Percentiles rank a stretch among this genome's conserved stretches.
Conservation (phyloP, 2,329 filamentous ascomycete species). For the Pestalotiopsis sp. region DNA sequence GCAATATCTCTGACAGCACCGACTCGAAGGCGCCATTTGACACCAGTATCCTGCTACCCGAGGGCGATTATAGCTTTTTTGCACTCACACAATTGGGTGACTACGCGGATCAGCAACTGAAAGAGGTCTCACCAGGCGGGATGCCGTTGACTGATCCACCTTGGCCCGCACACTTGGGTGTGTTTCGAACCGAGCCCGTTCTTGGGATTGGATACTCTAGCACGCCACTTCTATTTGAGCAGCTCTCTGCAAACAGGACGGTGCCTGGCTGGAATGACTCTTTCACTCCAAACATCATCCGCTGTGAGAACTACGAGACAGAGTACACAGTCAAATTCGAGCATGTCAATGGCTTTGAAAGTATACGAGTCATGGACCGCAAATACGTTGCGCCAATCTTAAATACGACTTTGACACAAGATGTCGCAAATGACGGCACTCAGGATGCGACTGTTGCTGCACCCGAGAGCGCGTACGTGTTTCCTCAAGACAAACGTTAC, state of each 20-base stretch:
- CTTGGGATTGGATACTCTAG: slow-evolving; percentile 38
- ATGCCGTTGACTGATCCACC: slow-evolving; percentile 26
- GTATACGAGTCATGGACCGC: not conserved
- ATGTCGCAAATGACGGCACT: not conserved
- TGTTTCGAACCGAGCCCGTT: slow-evolving; percentile 38
- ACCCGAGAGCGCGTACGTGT: not conserved
- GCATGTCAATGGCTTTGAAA: not conserved
- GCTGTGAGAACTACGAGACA: not conserved
- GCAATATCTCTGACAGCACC: too few relatives aligned
- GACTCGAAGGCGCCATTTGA: slow-evolving; percentile 26
- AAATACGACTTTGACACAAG: not conserved
- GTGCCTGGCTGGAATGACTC: not conserved
- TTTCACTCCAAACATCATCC: not conserved
- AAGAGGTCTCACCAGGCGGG: slow-evolving; percentile 29
- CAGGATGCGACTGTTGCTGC: not conserved
- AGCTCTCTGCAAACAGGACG: accelerated
- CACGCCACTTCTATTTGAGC: not conserved
- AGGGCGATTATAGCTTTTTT: slow-evolving; percentile 35
- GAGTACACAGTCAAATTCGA: not conserved
- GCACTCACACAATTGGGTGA: slow-evolving; percentile 32
- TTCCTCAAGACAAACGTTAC: not conserved
- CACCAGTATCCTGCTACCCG: slow-evolving; percentile 31
- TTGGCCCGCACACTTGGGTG: slow-evolving; percentile 34
- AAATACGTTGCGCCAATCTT: not conserved
- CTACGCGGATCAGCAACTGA: slow-evolving; percentile 31